Base-by-base conservation (phyloP, 768 basidiomycete species). In the Naematelia aurantialba region DNA sequence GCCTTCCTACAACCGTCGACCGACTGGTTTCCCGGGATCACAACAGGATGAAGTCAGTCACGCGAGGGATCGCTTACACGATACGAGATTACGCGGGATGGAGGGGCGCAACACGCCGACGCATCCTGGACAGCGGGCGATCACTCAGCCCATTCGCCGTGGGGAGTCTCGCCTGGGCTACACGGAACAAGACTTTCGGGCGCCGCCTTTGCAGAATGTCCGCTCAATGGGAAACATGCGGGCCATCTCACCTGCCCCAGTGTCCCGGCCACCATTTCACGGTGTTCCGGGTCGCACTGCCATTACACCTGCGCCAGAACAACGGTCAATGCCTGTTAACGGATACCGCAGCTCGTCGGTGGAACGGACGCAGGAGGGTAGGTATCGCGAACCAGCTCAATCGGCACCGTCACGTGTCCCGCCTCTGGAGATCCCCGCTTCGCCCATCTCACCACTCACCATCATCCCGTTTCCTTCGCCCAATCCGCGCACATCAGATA, bases 201-300 rank as follows among this genome's bases (percentile, higher is more conserved):
- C 29, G 24, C 54, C 65, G 4, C 31, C 63, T 5, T 34, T 72
- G 13, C 60, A 68, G 31, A 58, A 60, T 29, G 65, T 56, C 11
- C 54, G 71, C 19, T 73, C 71, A 3, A 65, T 70, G 62, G 71
- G 70, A 26, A 73, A 64, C 50, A 56, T 73, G 1, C 64, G 71
- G 19, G 67, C 62, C 1, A 58, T 56, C 19, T 21, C 42, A 44
- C 45, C 53, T 19, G 44, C 48, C 27, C 56, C 55, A 10, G 58
- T 44, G 45, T 59, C 63, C 4, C 59, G 60, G 1, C 68, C 60
- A n/a, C 65, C 66, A 8, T 69, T 65, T 39, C 56, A 57, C 27
- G 59, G 62, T 45, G 51, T 69, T 0, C 71, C 71, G 1, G 8
- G 52, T 42, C 56, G 71, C 2, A 22, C 50, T 11, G 26, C 61